Conservation (phyloP, 2,329 filamentous ascomycete genomes). For the Didymella glomerata region DNA sequence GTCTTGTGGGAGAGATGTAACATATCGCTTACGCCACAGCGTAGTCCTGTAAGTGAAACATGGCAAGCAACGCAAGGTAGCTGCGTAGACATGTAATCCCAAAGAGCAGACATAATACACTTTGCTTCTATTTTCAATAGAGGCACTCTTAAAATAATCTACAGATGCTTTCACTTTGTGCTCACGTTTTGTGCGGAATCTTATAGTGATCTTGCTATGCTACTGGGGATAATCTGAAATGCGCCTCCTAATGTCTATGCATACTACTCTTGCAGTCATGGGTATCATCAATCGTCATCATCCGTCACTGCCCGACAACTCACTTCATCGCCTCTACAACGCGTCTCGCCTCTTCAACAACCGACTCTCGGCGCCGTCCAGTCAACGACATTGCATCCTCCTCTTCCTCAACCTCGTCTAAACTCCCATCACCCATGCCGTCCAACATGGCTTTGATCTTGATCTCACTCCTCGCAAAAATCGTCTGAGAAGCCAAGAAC, state of each 20-base stretch:
- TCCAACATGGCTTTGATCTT: slow-evolving; percentile 33
- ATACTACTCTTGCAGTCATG: background rate
- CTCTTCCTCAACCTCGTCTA: slow-evolving; percentile 15
- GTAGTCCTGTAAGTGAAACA: background rate
- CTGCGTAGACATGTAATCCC: background rate
- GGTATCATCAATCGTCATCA: slow-evolving; percentile 16
- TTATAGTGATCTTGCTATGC: background rate
- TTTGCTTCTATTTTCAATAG: background rate
- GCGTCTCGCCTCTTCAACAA: slow-evolving; percentile 12
- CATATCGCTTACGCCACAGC: background rate
- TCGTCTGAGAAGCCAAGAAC: slow-evolving; percentile 40
- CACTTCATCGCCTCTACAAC: slow-evolving; percentile 15
- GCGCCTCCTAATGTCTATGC: background rate
- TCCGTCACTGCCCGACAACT: background rate
- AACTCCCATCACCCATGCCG: slow-evolving; percentile 25
- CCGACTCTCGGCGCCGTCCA: slow-evolving; percentile 5
- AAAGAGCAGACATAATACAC: background rate
- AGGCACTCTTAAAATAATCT: background rate
- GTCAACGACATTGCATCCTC: background rate
- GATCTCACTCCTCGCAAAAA: slow-evolving; percentile 41
- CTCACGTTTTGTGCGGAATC: background rate
- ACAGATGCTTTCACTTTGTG: background rate
- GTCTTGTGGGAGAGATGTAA: background rate
- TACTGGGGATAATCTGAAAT: background rate
- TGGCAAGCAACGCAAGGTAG: background rate